These are phyloP conservation scores for Pelargonium fulgidum DNA, from an alignment of 441 rosid genomes.

Conservation along the genomic window DNA sequence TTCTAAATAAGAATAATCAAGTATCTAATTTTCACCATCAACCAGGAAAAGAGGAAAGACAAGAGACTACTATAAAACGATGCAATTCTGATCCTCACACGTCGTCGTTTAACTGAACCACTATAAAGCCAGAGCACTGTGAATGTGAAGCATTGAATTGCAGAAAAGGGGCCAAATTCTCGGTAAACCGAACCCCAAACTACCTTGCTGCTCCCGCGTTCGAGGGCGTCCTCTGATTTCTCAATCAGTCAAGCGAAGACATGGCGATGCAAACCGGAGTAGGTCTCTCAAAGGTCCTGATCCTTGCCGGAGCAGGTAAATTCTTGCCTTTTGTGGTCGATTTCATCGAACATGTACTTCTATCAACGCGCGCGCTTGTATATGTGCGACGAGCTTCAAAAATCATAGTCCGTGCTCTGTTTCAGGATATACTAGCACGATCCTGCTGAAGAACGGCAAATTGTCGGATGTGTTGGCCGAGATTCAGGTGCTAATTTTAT, in stretches of 20 bases:
- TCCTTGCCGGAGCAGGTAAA: slow-evolving; percentile 11
- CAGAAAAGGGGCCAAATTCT: too few species aligned
- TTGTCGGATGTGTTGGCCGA: slow-evolving; percentile 12
- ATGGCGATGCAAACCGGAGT: slow-evolving; percentile 18
- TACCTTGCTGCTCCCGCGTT: too few species aligned
- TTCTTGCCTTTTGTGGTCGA: neutral
- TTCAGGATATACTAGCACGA: slow-evolving; percentile 18
- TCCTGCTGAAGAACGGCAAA: slow-evolving; percentile 18
- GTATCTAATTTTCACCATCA: too few species aligned
- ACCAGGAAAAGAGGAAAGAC: too few species aligned
- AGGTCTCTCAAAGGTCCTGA: slow-evolving; percentile 19
- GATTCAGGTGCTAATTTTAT: slow-evolving; percentile 13
- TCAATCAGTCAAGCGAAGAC: neutral
- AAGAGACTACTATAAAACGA: too few species aligned
- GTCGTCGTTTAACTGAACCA: too few species aligned
- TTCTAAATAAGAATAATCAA: too few species aligned
- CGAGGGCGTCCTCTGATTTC: too few species aligned
- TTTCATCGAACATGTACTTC: neutral
- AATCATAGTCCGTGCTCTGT: neutral
- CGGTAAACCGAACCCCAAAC: too few species aligned
- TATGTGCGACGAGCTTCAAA: neutral
- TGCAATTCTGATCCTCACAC: too few species aligned
- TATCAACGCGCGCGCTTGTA: neutral
- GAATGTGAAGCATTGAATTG: too few species aligned
- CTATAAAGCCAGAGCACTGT: too few species aligned